Evolutionary conservation across 352 stramenopile genomes (phyloP).

Genomic region (Pythium pyrilobum): DNA sequence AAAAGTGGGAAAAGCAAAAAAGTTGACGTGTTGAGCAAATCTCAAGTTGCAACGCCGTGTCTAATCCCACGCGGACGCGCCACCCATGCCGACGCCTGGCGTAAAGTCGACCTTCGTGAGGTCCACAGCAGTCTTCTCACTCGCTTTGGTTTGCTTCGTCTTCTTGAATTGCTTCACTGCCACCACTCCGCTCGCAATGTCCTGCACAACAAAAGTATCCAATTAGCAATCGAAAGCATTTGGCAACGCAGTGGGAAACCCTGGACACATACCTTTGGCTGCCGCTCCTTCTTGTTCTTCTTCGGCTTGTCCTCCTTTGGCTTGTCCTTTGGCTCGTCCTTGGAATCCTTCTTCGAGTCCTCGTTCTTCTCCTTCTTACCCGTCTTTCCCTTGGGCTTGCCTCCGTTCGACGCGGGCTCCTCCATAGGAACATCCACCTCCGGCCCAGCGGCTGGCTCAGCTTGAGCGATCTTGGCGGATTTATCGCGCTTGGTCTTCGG

Average conservation of each 20-base stretch:
- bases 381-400: not conserved
- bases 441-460: not conserved
- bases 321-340: constrained; percentile 6
- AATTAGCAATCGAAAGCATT: not conserved
- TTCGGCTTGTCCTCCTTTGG: constrained; percentile 13
- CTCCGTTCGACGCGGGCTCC: constrained; percentile 24
- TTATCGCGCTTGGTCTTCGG: constrained; percentile 21
- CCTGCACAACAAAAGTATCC: constrained; percentile 19
- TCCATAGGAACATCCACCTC: constrained; percentile 16
- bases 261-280: constrained; percentile 30
- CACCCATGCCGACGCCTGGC: constrained; percentile 58
- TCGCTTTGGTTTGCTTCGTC: constrained; percentile 33
- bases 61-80: constrained; percentile 72
- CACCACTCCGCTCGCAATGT: constrained; percentile 67
- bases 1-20: constrained; percentile 3
- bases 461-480: not conserved
- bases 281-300: constrained; percentile 26
- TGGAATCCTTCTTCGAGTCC: constrained; percentile 19
- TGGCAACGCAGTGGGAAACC: not conserved
- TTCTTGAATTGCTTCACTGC: constrained; percentile 81
- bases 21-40: not conserved
- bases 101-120: constrained; percentile 59
- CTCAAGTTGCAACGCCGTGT: too few species aligned
- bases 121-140: constrained; percentile 28
- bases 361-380: constrained; percentile 24